Conservation (phyloP, 2,329 filamentous ascomycete genomes). For the Aspergillus clavatus region DNA sequence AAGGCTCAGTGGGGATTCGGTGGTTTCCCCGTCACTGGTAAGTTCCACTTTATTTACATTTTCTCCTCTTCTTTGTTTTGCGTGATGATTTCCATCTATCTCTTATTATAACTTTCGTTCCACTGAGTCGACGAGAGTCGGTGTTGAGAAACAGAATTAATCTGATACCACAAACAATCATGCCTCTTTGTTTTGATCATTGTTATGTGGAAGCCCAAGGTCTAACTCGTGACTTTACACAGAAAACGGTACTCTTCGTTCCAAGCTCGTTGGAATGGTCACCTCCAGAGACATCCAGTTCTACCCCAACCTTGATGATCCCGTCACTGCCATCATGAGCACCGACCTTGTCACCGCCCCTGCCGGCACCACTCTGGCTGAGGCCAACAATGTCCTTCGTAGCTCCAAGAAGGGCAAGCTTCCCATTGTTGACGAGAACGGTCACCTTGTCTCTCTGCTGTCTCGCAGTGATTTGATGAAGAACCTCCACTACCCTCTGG, state of each 20-base stretch:
- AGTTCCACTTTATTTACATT: slow-evolving; percentile 40
- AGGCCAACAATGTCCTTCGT: slow-evolving; percentile 89
- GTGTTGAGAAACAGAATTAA: slow-evolving; percentile 67
- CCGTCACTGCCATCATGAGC: slow-evolving; percentile 89
- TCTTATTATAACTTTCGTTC: slow-evolving; percentile 99
- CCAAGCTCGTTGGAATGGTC: slow-evolving; percentile 94
- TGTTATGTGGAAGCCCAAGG: slow-evolving; percentile 11
- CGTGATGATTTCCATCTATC: slow-evolving; percentile 70
- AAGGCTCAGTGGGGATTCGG: slow-evolving; percentile 99
- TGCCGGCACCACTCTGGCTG: slow-evolving; percentile 72
- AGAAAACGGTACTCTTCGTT: slow-evolving; percentile 91
- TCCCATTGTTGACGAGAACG: slow-evolving; percentile 77
- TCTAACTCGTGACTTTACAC: slow-evolving; percentile 18
- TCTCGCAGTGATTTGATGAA: slow-evolving; percentile 96
- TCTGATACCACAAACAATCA: slow-evolving; percentile 37
- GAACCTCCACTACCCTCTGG: slow-evolving; percentile 94
- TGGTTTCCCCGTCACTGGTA: slow-evolving; percentile 97
- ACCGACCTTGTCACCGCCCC: slow-evolving; percentile 87
- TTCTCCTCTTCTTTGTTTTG: slow-evolving; percentile 21
- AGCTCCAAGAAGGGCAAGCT: slow-evolving; percentile 98
- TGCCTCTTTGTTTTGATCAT: slow-evolving; percentile 9
- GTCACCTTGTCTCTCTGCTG: slow-evolving; percentile 87
- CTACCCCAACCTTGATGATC: slow-evolving; percentile 66
- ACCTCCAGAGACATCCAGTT: slow-evolving; percentile 98
- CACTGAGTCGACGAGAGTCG: slow-evolving; percentile 86